Conservation (phyloP, 2,329 filamentous ascomycete genomes). For the Alternaria consortialis region DNA sequence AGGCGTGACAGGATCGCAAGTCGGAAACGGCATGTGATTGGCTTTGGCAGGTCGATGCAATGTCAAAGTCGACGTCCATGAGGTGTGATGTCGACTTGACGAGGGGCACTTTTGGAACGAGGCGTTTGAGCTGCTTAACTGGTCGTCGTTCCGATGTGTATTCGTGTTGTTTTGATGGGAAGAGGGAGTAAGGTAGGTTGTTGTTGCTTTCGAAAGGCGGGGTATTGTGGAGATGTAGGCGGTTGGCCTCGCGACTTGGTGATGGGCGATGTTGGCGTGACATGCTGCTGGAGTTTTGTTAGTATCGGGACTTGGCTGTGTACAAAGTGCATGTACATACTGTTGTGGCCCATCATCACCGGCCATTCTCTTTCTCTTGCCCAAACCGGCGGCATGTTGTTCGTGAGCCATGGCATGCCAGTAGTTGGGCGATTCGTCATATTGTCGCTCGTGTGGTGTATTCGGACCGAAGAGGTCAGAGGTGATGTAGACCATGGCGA, state of each 20-base stretch:
- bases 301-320: neutral
- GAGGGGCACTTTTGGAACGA: conserved; percentile 31
- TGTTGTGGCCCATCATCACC: conserved; percentile 21
- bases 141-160: conserved; percentile 36
- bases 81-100: conserved; percentile 44
- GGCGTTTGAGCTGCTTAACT: conserved; percentile 42
- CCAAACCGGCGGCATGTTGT: conserved; percentile 29
- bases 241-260: conserved; percentile 17
- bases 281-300: conserved; percentile 12
- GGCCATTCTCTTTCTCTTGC: conserved; percentile 43
- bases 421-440: conserved; percentile 13
- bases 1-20: conserved; percentile 69
- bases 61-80: conserved; percentile 42
- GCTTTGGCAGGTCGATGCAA: conserved; percentile 9
- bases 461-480: conserved; percentile 45
- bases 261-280: conserved; percentile 23
- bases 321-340: conserved; percentile 11
- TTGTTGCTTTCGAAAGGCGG: conserved; percentile 26
- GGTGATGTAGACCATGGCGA: conserved; percentile 49
- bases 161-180: conserved; percentile 14
- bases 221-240: conserved; percentile 22
- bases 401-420: conserved; percentile 35
- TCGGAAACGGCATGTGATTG: conserved; percentile 26
- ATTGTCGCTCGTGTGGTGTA: conserved; percentile 18
- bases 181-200: conserved; percentile 21